Evolutionary conservation across 441 rosid genomes (phyloP), one percentile per base, ranked within the genome.

Genomic region (Isatis lusitanica): DNA sequence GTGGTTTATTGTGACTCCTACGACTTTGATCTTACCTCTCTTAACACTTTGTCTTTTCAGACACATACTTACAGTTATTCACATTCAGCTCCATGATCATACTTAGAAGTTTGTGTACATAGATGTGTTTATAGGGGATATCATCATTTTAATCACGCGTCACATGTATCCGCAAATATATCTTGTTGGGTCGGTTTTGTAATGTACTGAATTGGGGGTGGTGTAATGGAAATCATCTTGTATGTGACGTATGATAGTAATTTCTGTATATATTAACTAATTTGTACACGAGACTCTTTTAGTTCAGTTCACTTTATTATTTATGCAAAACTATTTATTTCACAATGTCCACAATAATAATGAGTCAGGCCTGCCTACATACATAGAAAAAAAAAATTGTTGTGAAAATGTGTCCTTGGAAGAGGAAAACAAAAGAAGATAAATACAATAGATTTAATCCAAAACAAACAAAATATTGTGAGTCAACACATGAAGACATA

Each of bases 1-100:
- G 80, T 77, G 7, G 52, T 77, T 17, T 77, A 77, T 35, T 77
- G 70, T 66, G 80, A 77, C 30, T 67, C 70, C 36, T 77, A 77
- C 24, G 77, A 66, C 17, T 60, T 55, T 53, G 80, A 72, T 61
- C 44, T 59, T 26, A 43, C 31, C 10, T 77, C 76, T 42, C 21
- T 13, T 17, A 72, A 67, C 28, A 66, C 17, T 43, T 71, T 31
- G 76, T 77, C 44, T 28, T 77, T 77, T 66, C 59, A 77, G 42
- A 77, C 75, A 13, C 18, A 33, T 28, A 31, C 38, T 13, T 77
- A 50, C 33, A 12, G 31, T 43, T 72, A 48, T 35, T 72, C 80
- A 17, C 77, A 46, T 44, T 72, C 80, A 2, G 77, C 77, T 77
- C 80, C 77, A 9, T 71, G 64, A 71, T 7, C 24, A 13, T 7